Evolutionary conservation across 1,284 basidiomycete genomes (phyloP).

Genomic region (Xerocomus cyaneibrunnescens): DNA sequence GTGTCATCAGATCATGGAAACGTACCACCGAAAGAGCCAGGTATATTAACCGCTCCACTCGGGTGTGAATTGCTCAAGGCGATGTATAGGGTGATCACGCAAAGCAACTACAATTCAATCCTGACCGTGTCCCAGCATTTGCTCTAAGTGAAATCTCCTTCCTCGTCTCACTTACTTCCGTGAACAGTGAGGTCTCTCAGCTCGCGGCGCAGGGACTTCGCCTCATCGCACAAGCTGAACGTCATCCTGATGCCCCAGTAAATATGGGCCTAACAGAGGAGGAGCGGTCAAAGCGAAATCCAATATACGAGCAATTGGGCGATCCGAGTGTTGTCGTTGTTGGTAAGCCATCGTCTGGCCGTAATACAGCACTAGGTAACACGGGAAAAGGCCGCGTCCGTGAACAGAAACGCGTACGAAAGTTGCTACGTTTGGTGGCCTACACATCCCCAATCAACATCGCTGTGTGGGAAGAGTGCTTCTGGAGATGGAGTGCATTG

Average conservation of each 20-base stretch:
- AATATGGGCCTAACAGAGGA: constrained; percentile 53
- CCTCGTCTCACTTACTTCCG: constrained; percentile 66
- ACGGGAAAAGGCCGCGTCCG: constrained; percentile 56
- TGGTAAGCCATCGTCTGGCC: constrained; percentile 46
- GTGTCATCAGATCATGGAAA: constrained; percentile 56
- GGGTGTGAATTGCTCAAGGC: constrained; percentile 6
- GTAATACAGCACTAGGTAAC: constrained; percentile 4
- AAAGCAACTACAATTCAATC: constrained; percentile 47
- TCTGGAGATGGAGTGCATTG: constrained; percentile 62
- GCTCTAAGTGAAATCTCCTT: constrained; percentile 69
- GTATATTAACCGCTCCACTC: constrained; percentile 34
- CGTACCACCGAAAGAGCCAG: constrained; percentile 50
- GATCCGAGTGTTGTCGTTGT: constrained; percentile 68
- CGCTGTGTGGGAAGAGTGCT: constrained; percentile 82
- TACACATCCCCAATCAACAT: constrained; percentile 65
- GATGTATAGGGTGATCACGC: constrained; percentile 43
- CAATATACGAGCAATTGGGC: constrained; percentile 74
- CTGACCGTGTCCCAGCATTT: constrained; percentile 58
- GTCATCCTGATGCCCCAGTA: constrained; percentile 53
- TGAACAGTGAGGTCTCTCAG: constrained; percentile 62
- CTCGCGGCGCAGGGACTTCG: constrained; percentile 68
- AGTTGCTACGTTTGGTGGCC: constrained; percentile 63
- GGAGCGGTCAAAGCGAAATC: constrained; percentile 62
- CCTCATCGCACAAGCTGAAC: constrained; percentile 63
- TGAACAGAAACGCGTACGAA: constrained; percentile 79